phyloP scores from a whole-genome alignment of 352 stramenopile genomes.

The Globisporangium ultimum region DNA sequence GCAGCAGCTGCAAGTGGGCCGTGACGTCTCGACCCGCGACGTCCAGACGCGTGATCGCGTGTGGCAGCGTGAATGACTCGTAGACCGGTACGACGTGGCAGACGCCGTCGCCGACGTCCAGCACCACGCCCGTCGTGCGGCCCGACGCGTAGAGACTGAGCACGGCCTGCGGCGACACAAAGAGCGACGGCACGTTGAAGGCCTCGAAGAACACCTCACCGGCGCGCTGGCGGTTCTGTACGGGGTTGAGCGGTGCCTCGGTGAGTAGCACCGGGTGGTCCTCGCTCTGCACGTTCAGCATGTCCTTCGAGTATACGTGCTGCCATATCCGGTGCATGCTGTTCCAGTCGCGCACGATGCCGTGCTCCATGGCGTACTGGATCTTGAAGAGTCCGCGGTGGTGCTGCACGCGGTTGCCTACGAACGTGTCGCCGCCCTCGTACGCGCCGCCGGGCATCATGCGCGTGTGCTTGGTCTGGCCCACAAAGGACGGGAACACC shows the following conservation, averaged over 20 bases:
- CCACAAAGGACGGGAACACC: conserved; percentile 76
- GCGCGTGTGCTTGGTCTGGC: conserved; percentile 70
- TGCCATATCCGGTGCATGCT: conserved; percentile 89
- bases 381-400: conserved; percentile 81
- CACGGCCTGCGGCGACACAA: conserved; percentile 81
- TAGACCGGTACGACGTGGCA: conserved; percentile 86
- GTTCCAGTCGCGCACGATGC: conserved; percentile 82
- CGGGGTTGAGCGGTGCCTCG: conserved; percentile 75
- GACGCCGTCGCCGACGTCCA: conserved; percentile 88
- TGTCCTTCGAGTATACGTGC: conserved; percentile 88
- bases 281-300: conserved; percentile 84
- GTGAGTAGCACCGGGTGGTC: conserved; percentile 84
- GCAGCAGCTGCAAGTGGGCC: conserved; percentile 67
- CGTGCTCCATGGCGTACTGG: conserved; percentile 86
- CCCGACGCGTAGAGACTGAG: conserved; percentile 88
- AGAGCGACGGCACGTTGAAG: conserved; percentile 86
- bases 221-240: conserved; percentile 70
- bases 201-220: conserved; percentile 86
- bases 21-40: conserved; percentile 86
- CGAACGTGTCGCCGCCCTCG: conserved; percentile 71
- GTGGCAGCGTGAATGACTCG: conserved; percentile 77
- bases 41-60: conserved; percentile 80
- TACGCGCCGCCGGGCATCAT: conserved; percentile 85
- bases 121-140: conserved; percentile 80
- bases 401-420: conserved; percentile 75